Evolutionary conservation across 1,139 yeast species (phyloP), one percentile per base, ranked within the genome.

Genomic region (Williopsis jadinii): DNA sequence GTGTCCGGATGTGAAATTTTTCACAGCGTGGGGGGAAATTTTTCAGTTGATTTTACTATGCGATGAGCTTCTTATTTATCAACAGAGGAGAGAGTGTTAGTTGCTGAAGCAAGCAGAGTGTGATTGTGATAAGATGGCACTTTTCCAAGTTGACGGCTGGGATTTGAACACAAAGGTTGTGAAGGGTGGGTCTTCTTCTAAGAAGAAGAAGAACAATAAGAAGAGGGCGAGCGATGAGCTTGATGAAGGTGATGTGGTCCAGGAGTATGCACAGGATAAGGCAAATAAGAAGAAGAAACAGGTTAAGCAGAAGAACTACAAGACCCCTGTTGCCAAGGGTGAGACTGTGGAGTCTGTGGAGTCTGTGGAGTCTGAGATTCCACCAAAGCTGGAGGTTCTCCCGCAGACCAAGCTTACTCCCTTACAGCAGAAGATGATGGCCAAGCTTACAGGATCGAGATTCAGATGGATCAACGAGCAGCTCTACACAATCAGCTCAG

Each of bases 401-500:
- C 46, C 49, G 34, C 50, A 49, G 31, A 52, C 68, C 1, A 81
- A 82, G 43, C 67, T 92, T 40, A 90, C 97, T 0, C 95, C 97
- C 12, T 67, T 94, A 50, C 98, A 94, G 61, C 87, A 84, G 55
- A 94, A 92, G 59, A 92, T 92, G 97, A 78, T 87, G 80, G 88
- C 86, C 38, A 92, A 92, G 61, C 73, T 92, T 37, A 79, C 95
- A 2, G 99, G 98, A 0, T 88, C 97, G 0, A 69, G 98, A 54
- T 92, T 92, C 64, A 73, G 99, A 61, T 92, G 97, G 97, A 94
- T 92, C 58, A 92, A 92, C 60, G 98, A 92, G 61, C 95, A 90
- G 58, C 68, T 92, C 27, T 92, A 92, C 58, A 92, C 97, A 0
- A 83, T 81, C 27, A 66, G 81, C 1, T 88, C 97, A 0, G 79